These are phyloP conservation scores for Lineolata rhizophorae DNA, from an alignment of 495 filamentous ascomycete species.

Conservation along the genomic window DNA sequence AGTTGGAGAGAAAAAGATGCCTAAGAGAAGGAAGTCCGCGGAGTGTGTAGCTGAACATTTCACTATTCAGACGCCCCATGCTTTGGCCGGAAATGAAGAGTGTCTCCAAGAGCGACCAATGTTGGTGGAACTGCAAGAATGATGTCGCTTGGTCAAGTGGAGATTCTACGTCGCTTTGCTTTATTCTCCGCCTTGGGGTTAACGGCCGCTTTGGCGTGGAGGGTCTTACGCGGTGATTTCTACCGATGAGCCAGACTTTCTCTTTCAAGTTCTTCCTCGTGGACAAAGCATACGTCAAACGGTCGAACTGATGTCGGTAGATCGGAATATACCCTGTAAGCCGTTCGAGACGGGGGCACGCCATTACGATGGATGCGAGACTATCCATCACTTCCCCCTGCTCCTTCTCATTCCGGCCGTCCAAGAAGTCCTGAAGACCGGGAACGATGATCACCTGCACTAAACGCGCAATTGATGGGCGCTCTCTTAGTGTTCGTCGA, in stretches of 20 bases:
- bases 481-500: constrained; percentile 50
- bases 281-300: constrained; percentile 56
- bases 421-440: constrained; percentile 25
- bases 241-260: constrained; percentile 52
- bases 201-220: constrained; percentile 10
- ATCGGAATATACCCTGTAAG: constrained; percentile 47
- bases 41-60: constrained; percentile 39
- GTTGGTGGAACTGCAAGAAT: constrained; percentile 49
- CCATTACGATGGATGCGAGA: constrained; percentile 63
- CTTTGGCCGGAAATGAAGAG: constrained; percentile 45
- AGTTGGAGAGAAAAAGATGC: constrained; percentile 51
- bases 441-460: constrained; percentile 59
- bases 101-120: constrained; percentile 51
- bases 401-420: constrained; percentile 21
- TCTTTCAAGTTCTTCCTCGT: constrained; percentile 53
- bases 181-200: constrained; percentile 23
- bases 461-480: constrained; percentile 44
- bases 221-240: constrained; percentile 15
- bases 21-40: constrained; percentile 44
- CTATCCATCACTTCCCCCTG: constrained; percentile 44
- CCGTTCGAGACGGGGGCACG: constrained; percentile 65
- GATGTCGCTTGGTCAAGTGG: constrained; percentile 25
- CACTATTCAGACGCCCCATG: constrained; percentile 29
- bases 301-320: constrained; percentile 52
- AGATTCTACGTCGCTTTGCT: constrained; percentile 22